Percentiles rank a stretch among this genome's conserved stretches.
These are phyloP conservation scores for Pichia gijzeniarum DNA, from an alignment of 805 yeast species.

Conservation along the genomic window DNA sequence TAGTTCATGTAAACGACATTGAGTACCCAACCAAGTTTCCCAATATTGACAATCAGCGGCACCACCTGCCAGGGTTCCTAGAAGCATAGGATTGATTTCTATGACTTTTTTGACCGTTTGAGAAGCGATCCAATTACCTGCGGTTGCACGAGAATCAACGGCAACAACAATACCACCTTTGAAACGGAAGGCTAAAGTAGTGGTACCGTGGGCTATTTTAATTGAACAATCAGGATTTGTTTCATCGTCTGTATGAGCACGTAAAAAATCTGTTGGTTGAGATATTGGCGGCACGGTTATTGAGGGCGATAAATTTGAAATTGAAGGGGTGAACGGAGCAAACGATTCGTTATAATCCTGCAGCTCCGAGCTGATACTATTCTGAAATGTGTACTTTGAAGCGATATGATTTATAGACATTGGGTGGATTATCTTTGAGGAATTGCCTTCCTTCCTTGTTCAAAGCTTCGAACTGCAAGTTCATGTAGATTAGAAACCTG, in stretches of 20 bases:
- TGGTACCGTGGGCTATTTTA: constrained; percentile 98
- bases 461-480: too few species aligned
- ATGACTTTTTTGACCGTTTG: constrained; percentile 97
- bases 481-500: too few species aligned
- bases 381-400: constrained; percentile 23
- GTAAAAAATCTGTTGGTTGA: constrained; percentile 82
- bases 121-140: constrained; percentile 96
- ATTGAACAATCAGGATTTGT: constrained; percentile 89
- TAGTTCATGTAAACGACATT: constrained; percentile 90
- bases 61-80: constrained; percentile 99
- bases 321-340: constrained; percentile 1
- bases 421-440: too few species aligned
- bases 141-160: constrained; percentile 96
- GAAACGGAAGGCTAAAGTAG: constrained; percentile 93
- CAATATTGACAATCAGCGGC: constrained; percentile 99
- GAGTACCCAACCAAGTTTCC: constrained; percentile 98
- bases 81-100: constrained; percentile 87
- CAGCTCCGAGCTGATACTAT: constrained; percentile 22
- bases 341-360: constrained; percentile 14
- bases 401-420: constrained; percentile 30
- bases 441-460: too few species aligned
- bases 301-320: constrained; percentile 44
- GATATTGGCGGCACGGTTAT: constrained; percentile 76
- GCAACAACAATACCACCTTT: constrained; percentile 95
- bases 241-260: constrained; percentile 98